phyloP scores from a whole-genome alignment of 805 yeast species.

The Yarrowia deformans region DNA sequence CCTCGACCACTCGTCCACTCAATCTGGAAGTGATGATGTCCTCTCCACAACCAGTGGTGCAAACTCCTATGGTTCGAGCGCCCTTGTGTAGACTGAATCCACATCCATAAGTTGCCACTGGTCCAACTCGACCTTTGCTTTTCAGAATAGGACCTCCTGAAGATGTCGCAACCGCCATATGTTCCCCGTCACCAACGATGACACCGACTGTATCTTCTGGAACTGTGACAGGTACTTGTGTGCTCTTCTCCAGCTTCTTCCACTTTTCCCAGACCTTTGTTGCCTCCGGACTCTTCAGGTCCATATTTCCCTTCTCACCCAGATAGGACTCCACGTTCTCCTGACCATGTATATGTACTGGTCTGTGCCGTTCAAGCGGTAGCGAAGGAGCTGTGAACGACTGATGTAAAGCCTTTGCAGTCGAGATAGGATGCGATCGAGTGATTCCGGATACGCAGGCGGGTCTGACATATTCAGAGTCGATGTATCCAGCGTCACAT shows the following conservation, averaged over 20 bases:
- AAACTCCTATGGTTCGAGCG: conserved; percentile 43
- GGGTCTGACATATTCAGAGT: conserved; percentile 43
- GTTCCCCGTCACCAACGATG: conserved; percentile 48
- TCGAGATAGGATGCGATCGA: conserved; percentile 48
- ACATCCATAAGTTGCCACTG: conserved; percentile 54
- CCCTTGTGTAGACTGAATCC: conserved; percentile 47
- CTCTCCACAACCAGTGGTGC: conserved; percentile 54
- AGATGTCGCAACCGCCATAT: conserved; percentile 50
- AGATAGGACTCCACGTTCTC: conserved; percentile 41
- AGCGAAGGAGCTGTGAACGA: conserved; percentile 33
- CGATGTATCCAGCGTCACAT: conserved; percentile 52
- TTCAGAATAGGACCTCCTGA: conserved; percentile 54
- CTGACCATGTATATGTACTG: conserved; percentile 42
- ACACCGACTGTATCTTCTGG: conserved; percentile 54
- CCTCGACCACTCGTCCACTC: conserved; percentile 43
- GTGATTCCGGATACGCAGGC: conserved; percentile 50
- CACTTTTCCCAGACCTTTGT: conserved; percentile 21
- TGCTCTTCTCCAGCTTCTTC: not conserved
- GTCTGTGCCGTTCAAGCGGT: conserved; percentile 39
- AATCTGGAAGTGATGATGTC: conserved; percentile 50
- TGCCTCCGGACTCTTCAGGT: conserved; percentile 17
- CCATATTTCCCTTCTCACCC: conserved; percentile 42
- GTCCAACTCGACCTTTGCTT: conserved; percentile 53
- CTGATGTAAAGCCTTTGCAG: conserved; percentile 45
- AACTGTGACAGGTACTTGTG: conserved; percentile 9